Base-by-base conservation (phyloP, 129 eudicot genomes). In the Flaveria brownii region DNA sequence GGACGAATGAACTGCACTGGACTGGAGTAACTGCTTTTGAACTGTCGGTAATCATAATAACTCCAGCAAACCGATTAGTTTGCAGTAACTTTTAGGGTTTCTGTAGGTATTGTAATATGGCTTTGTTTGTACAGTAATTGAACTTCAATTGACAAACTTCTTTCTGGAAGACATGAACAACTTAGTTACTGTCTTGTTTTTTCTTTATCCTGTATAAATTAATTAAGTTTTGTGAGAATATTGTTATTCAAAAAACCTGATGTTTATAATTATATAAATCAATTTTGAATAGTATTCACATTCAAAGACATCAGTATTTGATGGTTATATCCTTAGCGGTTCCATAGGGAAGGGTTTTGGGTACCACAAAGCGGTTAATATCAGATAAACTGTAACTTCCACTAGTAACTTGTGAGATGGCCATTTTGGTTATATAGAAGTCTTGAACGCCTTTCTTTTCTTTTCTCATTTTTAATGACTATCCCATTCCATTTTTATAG, bases 71-170 rank as follows among this genome's bases (percentile, higher is more conserved):
- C 66, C 8, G 43, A 25, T 61, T 61, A 54, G 64, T 41, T 33
- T n/a, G 81, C 68, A 25, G 69, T 73, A 68, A 73, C 66, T 80
- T 54, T 17, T 63, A 72, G 83, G 74, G 74, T 47, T 81, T 61
- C 43, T 68, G 14, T 79, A 73, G 73, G 65, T 39, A 14, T 28
- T 25, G 68, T 79, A 72, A 69, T 70, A 68, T 70, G 65, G 75
- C 52, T 81, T 79, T 52, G 79, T 75, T 62, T 87, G 91, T 84
- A 84, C 83, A 86, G 89, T 64, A 78, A 43, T 41, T 25, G 73
- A 73, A 72, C 51, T 77, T 74, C 75, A 77, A 78, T 65, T 55
- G 72, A 77, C 78, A 71, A 46, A 61, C 82, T 72, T 43, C 30
- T 43, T 59, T 57, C 61, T 46, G 46, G 46, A 67, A 67, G 72